Percentiles rank a stretch among this genome's conserved stretches.
Conservation (phyloP, 495 filamentous ascomycete genomes). For the Aspergillus avenaceus region DNA sequence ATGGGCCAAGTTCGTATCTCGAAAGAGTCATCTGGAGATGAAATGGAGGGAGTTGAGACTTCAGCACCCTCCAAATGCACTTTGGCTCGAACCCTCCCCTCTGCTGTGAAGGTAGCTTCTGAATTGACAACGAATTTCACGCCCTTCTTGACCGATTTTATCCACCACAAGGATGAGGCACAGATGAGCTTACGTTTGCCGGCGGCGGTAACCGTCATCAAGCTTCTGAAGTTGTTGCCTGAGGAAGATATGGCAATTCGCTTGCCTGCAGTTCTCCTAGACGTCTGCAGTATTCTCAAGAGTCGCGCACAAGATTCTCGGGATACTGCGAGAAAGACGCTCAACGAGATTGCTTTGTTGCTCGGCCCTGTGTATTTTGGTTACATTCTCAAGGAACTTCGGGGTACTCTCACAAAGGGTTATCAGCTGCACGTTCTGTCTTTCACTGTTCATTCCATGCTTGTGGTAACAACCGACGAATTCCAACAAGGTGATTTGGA, state of each 20-base stretch:
- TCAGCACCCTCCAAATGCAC: constrained; percentile 30
- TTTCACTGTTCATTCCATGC: constrained; percentile 88
- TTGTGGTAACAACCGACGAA: constrained; percentile 68
- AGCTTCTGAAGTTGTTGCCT: constrained; percentile 77
- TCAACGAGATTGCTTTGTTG: constrained; percentile 73
- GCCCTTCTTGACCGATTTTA: constrained; percentile 69
- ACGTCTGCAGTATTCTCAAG: constrained; percentile 87
- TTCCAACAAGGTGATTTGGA: constrained; percentile 82
- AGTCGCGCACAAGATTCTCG: constrained; percentile 84
- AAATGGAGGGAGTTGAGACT: constrained; percentile 26
- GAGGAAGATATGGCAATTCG: constrained; percentile 62
- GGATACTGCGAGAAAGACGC: constrained; percentile 83
- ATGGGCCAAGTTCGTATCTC: constrained; percentile 39
- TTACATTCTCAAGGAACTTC: constrained; percentile 90
- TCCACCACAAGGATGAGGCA: constrained; percentile 91
- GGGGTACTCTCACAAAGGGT: constrained; percentile 72
- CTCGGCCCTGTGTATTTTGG: constrained; percentile 79
- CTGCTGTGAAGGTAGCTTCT: constrained; percentile 61
- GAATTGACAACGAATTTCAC: constrained; percentile 74
- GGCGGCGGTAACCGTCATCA: constrained; percentile 79
- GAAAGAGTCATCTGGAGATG: constrained; percentile 25
- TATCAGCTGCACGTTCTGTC: constrained; percentile 95
- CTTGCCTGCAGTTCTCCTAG: constrained; percentile 78
- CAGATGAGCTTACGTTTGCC: constrained; percentile 88
- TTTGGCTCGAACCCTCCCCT: constrained; percentile 65